Percentiles rank a stretch among this genome's conserved stretches.
Evolutionary conservation across 768 basidiomycete species (phyloP).

Genomic region (Trametopsis cervina): DNA sequence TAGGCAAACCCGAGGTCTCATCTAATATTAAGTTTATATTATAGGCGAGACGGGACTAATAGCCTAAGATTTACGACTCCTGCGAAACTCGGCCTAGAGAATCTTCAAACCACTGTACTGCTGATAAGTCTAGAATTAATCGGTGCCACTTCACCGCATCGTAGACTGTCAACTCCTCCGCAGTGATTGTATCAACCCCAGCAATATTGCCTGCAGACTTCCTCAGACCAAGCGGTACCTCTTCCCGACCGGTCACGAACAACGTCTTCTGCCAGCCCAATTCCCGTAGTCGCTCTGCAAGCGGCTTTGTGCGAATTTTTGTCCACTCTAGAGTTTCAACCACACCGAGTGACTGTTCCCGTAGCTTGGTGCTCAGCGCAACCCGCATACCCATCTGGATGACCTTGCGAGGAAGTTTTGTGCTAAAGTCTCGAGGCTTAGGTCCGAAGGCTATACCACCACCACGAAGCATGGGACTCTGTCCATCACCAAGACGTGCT

Average conservation of each 20-base stretch:
- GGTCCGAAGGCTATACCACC: slow-evolving; percentile 93
- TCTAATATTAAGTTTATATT: too few relatives aligned
- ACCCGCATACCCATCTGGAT: slow-evolving; percentile 90
- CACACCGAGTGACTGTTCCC: slow-evolving; percentile 66
- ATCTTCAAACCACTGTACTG: slow-evolving; percentile 73
- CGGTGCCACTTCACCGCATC: slow-evolving; percentile 81
- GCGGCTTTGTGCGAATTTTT: slow-evolving; percentile 60
- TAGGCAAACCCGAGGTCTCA: too few relatives aligned
- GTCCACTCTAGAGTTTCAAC: slow-evolving; percentile 71
- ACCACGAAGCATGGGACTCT: slow-evolving; percentile 81
- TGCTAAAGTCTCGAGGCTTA: slow-evolving; percentile 86
- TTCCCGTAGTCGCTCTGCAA: slow-evolving; percentile 53
- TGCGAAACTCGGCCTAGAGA: slow-evolving; percentile 33
- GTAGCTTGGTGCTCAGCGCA: slow-evolving; percentile 78
- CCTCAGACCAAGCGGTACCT: slow-evolving; percentile 46
- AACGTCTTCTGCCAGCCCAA: slow-evolving; percentile 69
- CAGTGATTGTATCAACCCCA: slow-evolving; percentile 55
- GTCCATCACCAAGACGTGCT: slow-evolving; percentile 85
- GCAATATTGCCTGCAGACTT: slow-evolving; percentile 67
- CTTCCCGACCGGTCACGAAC: slow-evolving; percentile 62
- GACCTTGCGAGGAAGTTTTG: slow-evolving; percentile 89
- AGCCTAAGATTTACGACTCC: not conserved
- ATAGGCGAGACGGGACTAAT: too few relatives aligned
- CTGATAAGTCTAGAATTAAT: slow-evolving; percentile 73
- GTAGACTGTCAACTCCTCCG: slow-evolving; percentile 68